These are phyloP conservation scores for Xylariaceae sp. DNA, from an alignment of 2,329 filamentous ascomycete genomes.

Conservation along the genomic window DNA sequence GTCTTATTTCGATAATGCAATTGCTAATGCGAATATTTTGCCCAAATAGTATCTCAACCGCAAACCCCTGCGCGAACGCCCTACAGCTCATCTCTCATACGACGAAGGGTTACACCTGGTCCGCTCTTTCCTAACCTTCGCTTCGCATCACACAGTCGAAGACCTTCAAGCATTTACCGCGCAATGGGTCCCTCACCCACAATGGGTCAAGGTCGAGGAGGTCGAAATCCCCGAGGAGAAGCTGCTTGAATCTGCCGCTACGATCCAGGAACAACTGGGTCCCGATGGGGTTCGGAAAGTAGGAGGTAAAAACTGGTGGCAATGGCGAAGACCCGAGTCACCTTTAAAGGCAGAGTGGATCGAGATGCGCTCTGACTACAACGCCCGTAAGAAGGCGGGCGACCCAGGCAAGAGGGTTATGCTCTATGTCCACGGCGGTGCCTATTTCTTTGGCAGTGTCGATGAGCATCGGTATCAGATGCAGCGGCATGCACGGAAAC, in stretches of 20 bases:
- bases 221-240: conserved; percentile 63
- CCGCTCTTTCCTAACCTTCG: conserved; percentile 79
- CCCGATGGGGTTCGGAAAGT: conserved; percentile 69
- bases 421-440: conserved; percentile 91
- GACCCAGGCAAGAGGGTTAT: conserved; percentile 72
- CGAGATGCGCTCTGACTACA: conserved; percentile 84
- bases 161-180: conserved; percentile 88
- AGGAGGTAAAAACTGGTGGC: conserved; percentile 85
- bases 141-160: conserved; percentile 87
- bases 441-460: conserved; percentile 92
- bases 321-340: conserved; percentile 70
- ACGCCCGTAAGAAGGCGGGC: conserved; percentile 62
- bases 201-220: conserved; percentile 79
- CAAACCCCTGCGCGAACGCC: conserved; percentile 70
- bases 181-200: conserved; percentile 86
- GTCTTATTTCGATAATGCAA: not conserved
- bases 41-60: conserved; percentile 74
- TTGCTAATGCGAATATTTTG: conserved; percentile 18
- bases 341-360: conserved; percentile 87
- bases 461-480: conserved; percentile 98
- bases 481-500: conserved; percentile 90
- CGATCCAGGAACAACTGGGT: conserved; percentile 73
- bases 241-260: conserved; percentile 62
- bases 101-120: conserved; percentile 88
- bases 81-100: conserved; percentile 88